Conservation (phyloP, 352 stramenopile species). For the Globisporangium heterothallicum region DNA sequence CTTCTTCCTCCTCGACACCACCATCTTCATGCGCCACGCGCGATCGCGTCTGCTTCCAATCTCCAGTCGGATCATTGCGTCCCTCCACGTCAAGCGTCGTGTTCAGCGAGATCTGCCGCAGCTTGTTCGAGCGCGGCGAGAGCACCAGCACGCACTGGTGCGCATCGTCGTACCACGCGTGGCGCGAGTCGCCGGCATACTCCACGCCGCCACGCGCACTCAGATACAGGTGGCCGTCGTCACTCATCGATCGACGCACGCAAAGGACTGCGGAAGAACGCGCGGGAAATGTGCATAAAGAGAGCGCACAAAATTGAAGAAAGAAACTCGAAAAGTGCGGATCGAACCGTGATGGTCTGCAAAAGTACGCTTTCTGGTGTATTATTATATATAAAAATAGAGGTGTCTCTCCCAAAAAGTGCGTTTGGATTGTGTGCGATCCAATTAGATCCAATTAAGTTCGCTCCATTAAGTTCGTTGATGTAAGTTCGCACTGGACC, state of each 20-base stretch:
- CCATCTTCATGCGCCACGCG: neutral
- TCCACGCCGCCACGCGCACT: slow-evolving; percentile 36
- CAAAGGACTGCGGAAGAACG: neutral
- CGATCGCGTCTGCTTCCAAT: neutral
- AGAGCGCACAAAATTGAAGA: neutral
- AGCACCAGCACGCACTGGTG: slow-evolving; percentile 55
- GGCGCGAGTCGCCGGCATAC: slow-evolving; percentile 28
- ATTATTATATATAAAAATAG: too few species aligned
- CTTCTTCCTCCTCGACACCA: neutral
- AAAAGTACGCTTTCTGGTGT: neutral
- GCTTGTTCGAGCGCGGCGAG: slow-evolving; percentile 17
- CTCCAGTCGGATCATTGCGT: neutral
- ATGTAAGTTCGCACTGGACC: neutral
- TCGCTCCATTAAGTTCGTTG: neutral
- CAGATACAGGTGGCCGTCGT: slow-evolving; percentile 60
- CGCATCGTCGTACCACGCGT: slow-evolving; percentile 48
- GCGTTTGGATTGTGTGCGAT: too few species aligned
- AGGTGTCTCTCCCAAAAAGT: too few species aligned
- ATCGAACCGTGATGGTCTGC: neutral
- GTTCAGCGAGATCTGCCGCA: slow-evolving; percentile 45
- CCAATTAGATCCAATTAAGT: too few species aligned
- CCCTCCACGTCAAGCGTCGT: slow-evolving; percentile 13
- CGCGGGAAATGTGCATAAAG: too few species aligned
- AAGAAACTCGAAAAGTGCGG: neutral
- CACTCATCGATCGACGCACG: slow-evolving; percentile 8